Percentiles rank a stretch among this genome's conserved stretches.
phyloP scores from a whole-genome alignment of 805 yeast species.

The Wickerhamiella cacticola region DNA sequence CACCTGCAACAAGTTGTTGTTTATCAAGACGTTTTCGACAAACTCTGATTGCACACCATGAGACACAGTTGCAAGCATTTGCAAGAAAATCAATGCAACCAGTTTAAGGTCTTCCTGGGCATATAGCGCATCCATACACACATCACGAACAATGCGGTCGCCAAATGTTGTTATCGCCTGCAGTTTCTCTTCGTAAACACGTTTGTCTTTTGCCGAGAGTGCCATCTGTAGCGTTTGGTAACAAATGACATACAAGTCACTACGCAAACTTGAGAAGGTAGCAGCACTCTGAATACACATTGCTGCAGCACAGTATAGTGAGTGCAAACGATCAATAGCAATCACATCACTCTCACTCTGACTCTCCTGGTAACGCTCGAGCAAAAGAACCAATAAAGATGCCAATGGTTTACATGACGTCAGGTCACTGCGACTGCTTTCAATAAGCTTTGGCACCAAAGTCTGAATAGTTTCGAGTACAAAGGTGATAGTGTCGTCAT shows the following conservation, averaged over 20 bases:
- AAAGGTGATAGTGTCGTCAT: slow-evolving; percentile 38
- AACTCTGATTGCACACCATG: slow-evolving; percentile 40
- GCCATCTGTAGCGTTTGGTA: slow-evolving; percentile 51
- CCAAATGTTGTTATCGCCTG: slow-evolving; percentile 44
- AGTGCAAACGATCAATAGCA: slow-evolving; percentile 40
- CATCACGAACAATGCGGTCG: slow-evolving; percentile 50
- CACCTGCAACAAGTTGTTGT: slow-evolving; percentile 52
- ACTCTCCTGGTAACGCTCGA: slow-evolving; percentile 44
- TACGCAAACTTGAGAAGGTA: slow-evolving; percentile 54
- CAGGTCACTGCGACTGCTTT: slow-evolving; percentile 55
- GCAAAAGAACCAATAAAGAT: slow-evolving; percentile 59
- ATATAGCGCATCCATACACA: slow-evolving; percentile 66
- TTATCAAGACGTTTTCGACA: slow-evolving; percentile 47
- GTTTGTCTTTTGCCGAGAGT: slow-evolving; percentile 20
- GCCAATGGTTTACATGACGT: slow-evolving; percentile 64
- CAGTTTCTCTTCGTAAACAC: slow-evolving; percentile 35
- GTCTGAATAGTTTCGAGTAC: slow-evolving; percentile 66
- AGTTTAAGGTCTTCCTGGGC: slow-evolving; percentile 70
- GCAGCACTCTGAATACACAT: slow-evolving; percentile 61
- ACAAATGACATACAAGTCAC: slow-evolving; percentile 66
- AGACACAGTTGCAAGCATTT: slow-evolving; percentile 48
- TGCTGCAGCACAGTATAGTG: slow-evolving; percentile 62
- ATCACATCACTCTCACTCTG: slow-evolving; percentile 23
- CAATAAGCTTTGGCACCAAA: slow-evolving; percentile 63
- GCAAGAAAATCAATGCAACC: slow-evolving; percentile 64